Base-by-base conservation (phyloP, 2,329 filamentous ascomycete genomes). In the Teratosphaeria gauchensis region DNA sequence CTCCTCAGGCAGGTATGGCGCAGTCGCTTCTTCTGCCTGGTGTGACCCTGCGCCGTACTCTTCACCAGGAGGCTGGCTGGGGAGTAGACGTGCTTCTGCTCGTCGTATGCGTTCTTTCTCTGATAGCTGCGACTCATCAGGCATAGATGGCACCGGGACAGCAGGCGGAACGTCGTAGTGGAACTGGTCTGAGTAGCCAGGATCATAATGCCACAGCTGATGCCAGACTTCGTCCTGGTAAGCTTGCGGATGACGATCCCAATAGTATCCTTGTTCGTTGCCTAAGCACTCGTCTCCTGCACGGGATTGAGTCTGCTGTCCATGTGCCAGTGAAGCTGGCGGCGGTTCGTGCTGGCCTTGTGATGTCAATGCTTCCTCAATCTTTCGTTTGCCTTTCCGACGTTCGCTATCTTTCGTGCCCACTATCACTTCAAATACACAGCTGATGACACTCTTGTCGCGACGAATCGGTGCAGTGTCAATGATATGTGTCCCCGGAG, bases 381-480 rank as follows among this genome's bases (percentile, higher is more conserved):
- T 71, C 65, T 71, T 75, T 53, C 68, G 71, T 65, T 79, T 79
- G 59, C 77, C 78, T 59, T 80, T 79, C 59, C 76, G 70, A 63
- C 82, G 74, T 60, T 82, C 82, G 65, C 85, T 92, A 72, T 99
- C 92, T 38, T 82, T 82, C 0, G 91, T 96, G 1, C 94, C 94
- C 21, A 97, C 85, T 1, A 95, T 79, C 14, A 96, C 83, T 71
- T 96, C 91, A 66, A 96, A 92, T 0, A 87, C 81, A 57, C 91
- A 89, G 0, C 86, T 87, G 24, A 96, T 86, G n/a, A 97, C 90
- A 8, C 90, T 90, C 70, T 96, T 96, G 70, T 95, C 90, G 48
- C 92, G 85, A 55, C 90, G 82, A 30, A 97, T 84, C 53, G 87
- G 84, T 63, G 94, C 87, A 0, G 94, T 99, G 65, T 96, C 91